phyloP scores from a whole-genome alignment of 345 rosid species.

The Garcia nutans region DNA sequence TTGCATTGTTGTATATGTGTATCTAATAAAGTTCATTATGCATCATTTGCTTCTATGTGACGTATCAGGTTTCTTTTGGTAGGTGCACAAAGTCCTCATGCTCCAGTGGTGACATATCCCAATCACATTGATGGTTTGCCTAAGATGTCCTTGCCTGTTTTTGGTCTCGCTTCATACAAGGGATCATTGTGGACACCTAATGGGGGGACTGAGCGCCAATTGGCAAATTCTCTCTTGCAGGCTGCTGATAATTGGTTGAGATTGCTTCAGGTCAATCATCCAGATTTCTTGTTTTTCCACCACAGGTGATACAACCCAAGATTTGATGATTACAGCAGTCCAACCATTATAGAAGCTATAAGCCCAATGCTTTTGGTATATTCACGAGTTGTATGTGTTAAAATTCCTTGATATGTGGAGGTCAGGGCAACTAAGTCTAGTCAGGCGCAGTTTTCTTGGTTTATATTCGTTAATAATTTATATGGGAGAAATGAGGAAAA shows the following conservation, averaged over 20 bases:
- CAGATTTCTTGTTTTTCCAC: slow-evolving; percentile 30
- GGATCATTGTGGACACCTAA: slow-evolving; percentile 29
- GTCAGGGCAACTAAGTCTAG: slow-evolving; percentile 2
- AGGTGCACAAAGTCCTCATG: slow-evolving; percentile 17
- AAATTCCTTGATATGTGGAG: neutral
- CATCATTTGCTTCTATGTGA: neutral
- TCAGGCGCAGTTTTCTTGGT: slow-evolving; percentile 8
- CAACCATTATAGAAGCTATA: neutral
- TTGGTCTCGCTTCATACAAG: slow-evolving; percentile 31
- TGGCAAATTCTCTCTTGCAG: slow-evolving; percentile 24
- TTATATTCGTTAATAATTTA: slow-evolving; percentile 8
- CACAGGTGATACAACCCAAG: slow-evolving; percentile 7
- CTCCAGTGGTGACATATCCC: slow-evolving; percentile 17
- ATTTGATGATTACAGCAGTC: neutral
- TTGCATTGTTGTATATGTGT: neutral
- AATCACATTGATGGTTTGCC: slow-evolving; percentile 23
- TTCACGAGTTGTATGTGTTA: neutral
- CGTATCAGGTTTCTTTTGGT: neutral
- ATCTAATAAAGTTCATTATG: neutral
- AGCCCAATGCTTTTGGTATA: neutral
- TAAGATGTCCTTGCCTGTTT: slow-evolving; percentile 27
- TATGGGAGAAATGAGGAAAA: slow-evolving; percentile 10
- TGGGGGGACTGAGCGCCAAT: slow-evolving; percentile 15
- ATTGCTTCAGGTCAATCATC: slow-evolving; percentile 26
- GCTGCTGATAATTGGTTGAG: slow-evolving; percentile 26